Evolutionary conservation across 2,329 filamentous ascomycete genomes (phyloP), one percentile per base, ranked within the genome.

Genomic region (Pseudopithomyces chartarum): DNA sequence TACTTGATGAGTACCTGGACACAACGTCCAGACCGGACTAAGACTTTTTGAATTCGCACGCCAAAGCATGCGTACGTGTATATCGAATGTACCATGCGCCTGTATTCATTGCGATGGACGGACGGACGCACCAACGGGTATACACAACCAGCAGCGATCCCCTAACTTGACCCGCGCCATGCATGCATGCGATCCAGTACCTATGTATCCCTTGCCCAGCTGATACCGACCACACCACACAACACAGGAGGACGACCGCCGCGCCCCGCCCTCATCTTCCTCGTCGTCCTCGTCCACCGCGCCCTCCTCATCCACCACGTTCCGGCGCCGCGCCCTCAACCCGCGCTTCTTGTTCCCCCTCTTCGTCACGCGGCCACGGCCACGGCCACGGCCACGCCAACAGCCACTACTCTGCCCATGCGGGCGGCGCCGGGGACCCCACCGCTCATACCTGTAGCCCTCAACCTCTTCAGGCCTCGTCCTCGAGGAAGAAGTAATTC

Each of bases 401-500:
- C 26, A 8, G 8, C 26, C 26, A 29, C 26, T 29, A 8, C 26
- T 29, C 26, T 78, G 79, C 77, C 80, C 80, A 65, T 13, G 62
- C 55, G 23, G 69, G 68, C 69, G 68, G 66, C 67, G 68, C 69
- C 69, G 73, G 63, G 63, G 63, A 57, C 58, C 26, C 26, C 26
- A 63, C 55, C 68, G 61, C 46, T 65, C 74, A 60, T 80, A 74
- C 67, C 79, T 75, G 69, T 81, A 70, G 69, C 80, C 76, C 75
- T 83, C 76, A 83, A 82, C 84, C 83, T 85, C 82, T 91, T 88
- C 82, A 88, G 80, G 81, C 85, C 74, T 87, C 84, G 73, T 97
- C 93, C 78, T 98, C 94, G 78, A 98, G 79, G 90, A 98, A 98
- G 89, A 97, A 97, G 82, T 90, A 99, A 81, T 98, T 98, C 69